phyloP scores from a whole-genome alignment of 805 yeast species.

The Ogataea degrootiae region DNA sequence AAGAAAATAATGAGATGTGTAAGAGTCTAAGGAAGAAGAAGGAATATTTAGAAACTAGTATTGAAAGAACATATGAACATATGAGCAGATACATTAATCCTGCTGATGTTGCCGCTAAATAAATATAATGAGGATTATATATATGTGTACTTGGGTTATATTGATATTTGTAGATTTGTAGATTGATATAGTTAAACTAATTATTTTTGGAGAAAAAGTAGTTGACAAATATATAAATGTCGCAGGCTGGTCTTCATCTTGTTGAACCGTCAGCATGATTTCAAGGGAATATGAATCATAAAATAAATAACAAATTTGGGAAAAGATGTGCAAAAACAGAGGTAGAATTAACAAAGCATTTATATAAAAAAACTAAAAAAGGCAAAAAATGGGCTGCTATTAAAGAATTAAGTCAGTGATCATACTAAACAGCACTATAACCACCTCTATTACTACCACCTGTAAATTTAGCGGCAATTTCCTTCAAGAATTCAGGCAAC shows the following conservation, averaged over 20 bases:
- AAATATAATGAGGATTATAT: neutral
- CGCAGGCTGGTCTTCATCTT: too few relatives aligned
- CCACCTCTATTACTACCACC: slow-evolving; percentile 76
- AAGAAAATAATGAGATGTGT: slow-evolving; percentile 51
- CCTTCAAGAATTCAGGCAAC: slow-evolving; percentile 62
- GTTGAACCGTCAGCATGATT: too few relatives aligned
- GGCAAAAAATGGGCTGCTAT: neutral
- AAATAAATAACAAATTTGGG: too few relatives aligned
- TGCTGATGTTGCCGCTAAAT: neutral
- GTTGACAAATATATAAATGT: neutral
- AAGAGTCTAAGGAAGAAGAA: slow-evolving; percentile 63
- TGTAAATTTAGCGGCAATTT: slow-evolving; percentile 61
- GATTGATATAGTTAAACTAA: neutral
- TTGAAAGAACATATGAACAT: slow-evolving; percentile 65
- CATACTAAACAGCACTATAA: slow-evolving; percentile 76
- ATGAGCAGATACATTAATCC: slow-evolving; percentile 35
- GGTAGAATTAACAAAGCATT: neutral
- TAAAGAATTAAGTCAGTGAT: neutral
- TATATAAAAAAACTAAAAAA: slow-evolving; percentile 2
- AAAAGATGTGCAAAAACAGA: too few relatives aligned
- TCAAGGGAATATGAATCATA: too few relatives aligned
- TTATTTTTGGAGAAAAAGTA: neutral
- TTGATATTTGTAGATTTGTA: neutral
- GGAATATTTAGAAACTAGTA: slow-evolving; percentile 68
- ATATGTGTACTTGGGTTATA: neutral